Evolutionary conservation across 352 stramenopile species (phyloP).

Genomic region (Phytophthora megakarya): DNA sequence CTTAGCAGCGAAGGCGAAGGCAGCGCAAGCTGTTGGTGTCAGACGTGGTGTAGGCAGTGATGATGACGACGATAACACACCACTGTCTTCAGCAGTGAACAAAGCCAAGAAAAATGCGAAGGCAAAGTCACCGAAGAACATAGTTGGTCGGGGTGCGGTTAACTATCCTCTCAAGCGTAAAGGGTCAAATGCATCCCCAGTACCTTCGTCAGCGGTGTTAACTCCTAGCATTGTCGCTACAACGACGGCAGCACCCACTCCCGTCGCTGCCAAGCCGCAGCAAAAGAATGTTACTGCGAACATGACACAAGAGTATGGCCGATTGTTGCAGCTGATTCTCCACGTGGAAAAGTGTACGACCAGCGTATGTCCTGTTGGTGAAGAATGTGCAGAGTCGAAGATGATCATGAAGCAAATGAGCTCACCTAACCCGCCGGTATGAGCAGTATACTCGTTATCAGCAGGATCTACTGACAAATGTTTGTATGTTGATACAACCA

Average conservation of each 20-base stretch:
- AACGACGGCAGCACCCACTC: constrained; percentile 4
- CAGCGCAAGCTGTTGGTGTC: constrained; percentile 23
- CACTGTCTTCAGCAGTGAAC: constrained; percentile 65
- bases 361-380: constrained; percentile 59
- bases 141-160: constrained; percentile 18
- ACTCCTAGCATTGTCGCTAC: constrained; percentile 12
- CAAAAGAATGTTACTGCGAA: constrained; percentile 62
- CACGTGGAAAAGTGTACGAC: constrained; percentile 85
- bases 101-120: constrained; percentile 73
- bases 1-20: constrained; percentile 40
- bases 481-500: constrained; percentile 21
- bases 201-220: constrained; percentile 26
- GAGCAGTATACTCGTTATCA: not conserved
- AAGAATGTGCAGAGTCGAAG: constrained; percentile 82
- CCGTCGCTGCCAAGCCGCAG: constrained; percentile 32
- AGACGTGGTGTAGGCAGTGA: constrained; percentile 36
- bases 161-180: constrained; percentile 30
- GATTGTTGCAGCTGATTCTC: constrained; percentile 85
- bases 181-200: constrained; percentile 26
- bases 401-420: constrained; percentile 76
- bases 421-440: constrained; percentile 63
- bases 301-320: constrained; percentile 82
- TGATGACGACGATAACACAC: constrained; percentile 79
- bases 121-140: constrained; percentile 64
- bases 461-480: not conserved